Base-by-base conservation (phyloP, 495 filamentous ascomycete genomes). In the Emericellopsis terricola region DNA sequence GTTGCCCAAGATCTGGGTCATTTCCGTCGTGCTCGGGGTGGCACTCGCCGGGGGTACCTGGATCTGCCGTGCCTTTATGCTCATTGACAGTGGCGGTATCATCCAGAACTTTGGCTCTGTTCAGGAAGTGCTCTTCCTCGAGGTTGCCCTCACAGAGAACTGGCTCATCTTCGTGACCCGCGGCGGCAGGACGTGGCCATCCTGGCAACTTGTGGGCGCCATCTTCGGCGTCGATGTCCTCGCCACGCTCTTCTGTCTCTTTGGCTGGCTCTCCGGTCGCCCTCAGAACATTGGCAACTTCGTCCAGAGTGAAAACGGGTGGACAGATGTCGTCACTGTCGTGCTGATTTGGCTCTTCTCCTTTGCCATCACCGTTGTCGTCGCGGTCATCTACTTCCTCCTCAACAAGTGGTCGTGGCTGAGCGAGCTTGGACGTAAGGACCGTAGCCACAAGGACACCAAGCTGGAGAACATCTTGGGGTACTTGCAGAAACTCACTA, bases 161-260 rank as follows among this genome's bases (percentile, higher is more conserved):
- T 92, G 85, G 84, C 69, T 92, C 31, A 94, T 94, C 59, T 87
- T 94, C 63, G 85, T 92, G 52, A 93, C 85, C 39, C 78, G 85
- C 62, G 77, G 79, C 54, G 78, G 78, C 47, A 76, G 78, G 2
- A 81, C 75, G 15, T 61, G 75, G 28, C 85, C 85, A 10, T 91
- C 83, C 29, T 78, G 78, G 71, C 77, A 86, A 52, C 65, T 94
- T 31, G 44, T 65, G 33, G 69, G 64, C 27, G 84, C 85, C 29
- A 78, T 92, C 33, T 53, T 89, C 15, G 38, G 76, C 24, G 85
- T 94, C 42, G 81, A 92, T 52, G 53, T 84, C 37, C 54, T 91
- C 21, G 81, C 81, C 36, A 87, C 82, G 14, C 64, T 80, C 52
- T 87, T 92, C 71, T 73, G 65, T 50, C 49, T 81, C 47, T 87